Evolutionary conservation across 108 stramenopile genomes (phyloP).

Genomic region (Cyclotella choctawhatcheeana): DNA sequence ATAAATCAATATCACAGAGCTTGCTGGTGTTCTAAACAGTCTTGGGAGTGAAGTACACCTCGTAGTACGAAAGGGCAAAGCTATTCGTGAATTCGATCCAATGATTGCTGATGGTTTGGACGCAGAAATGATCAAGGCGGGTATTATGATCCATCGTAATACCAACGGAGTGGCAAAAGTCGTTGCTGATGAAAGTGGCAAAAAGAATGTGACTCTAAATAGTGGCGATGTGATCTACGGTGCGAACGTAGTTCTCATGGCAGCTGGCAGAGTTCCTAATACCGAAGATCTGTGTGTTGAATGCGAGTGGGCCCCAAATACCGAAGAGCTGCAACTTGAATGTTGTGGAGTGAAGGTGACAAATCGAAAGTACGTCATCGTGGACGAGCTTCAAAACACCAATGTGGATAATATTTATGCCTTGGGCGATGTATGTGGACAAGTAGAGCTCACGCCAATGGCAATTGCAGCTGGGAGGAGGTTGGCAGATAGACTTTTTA

Average conservation of each 20-base stretch:
- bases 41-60: constrained; percentile 79
- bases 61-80: constrained; percentile 63
- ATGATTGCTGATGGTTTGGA: constrained; percentile 73
- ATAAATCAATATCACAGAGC: constrained; percentile 48
- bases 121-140: constrained; percentile 71
- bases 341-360: constrained; percentile 61
- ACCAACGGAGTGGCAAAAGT: constrained; percentile 74
- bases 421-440: constrained; percentile 91
- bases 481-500: constrained; percentile 91
- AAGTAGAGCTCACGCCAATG: constrained; percentile 93
- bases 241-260: constrained; percentile 80
- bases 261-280: constrained; percentile 77
- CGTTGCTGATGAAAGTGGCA: constrained; percentile 47
- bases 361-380: constrained; percentile 58
- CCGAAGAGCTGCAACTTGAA: constrained; percentile 68
- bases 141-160: constrained; percentile 74
- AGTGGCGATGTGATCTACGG: constrained; percentile 71
- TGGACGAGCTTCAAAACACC: constrained; percentile 91
- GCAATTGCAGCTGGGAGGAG: constrained; percentile 92
- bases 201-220: constrained; percentile 63
- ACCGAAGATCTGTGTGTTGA: constrained; percentile 53
- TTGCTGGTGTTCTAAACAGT: constrained; percentile 89
- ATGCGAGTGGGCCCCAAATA: constrained; percentile 55
- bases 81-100: constrained; percentile 87
- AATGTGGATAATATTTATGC: constrained; percentile 82